Conservation (phyloP, 208 protist species). For the Wallacemonas sp. region DNA sequence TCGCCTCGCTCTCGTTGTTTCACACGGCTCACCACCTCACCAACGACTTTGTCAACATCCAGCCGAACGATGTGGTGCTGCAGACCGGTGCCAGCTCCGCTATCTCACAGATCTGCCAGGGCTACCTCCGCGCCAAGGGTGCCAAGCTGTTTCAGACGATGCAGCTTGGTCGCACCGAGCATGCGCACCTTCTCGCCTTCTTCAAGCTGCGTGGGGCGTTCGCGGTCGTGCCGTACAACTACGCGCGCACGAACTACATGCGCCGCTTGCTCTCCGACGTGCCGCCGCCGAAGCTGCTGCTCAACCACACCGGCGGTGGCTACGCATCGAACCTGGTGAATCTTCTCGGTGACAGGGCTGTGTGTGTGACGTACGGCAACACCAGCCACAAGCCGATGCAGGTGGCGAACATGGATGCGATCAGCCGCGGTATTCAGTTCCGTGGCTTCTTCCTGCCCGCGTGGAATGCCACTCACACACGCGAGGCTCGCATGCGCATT, state of each 20-base stretch:
- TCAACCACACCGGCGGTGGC: slow-evolving; percentile 95
- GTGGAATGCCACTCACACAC: slow-evolving; percentile 84
- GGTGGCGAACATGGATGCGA: slow-evolving; percentile 91
- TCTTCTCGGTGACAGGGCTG: slow-evolving; percentile 86
- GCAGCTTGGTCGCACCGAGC: slow-evolving; percentile 88
- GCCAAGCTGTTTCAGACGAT: slow-evolving; percentile 90
- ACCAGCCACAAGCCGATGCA: slow-evolving; percentile 93
- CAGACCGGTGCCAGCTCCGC: slow-evolving; percentile 86
- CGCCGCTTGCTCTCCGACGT: slow-evolving; percentile 90
- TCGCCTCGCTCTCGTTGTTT: slow-evolving; percentile 94
- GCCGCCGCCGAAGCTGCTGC: slow-evolving; percentile 91
- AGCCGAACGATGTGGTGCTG: slow-evolving; percentile 86
- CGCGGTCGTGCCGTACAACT: slow-evolving; percentile 87
- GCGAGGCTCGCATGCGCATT: slow-evolving; percentile 86
- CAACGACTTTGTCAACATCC: slow-evolving; percentile 93
- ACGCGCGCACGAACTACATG: slow-evolving; percentile 90
- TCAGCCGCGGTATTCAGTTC: slow-evolving; percentile 89
- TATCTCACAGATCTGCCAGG: slow-evolving; percentile 87
- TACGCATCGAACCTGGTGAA: slow-evolving; percentile 89
- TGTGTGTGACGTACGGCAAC: slow-evolving; percentile 96
- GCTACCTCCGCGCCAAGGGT: slow-evolving; percentile 79
- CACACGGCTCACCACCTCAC: slow-evolving; percentile 96
- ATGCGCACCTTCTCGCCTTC: slow-evolving; percentile 78
- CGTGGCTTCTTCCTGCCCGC: slow-evolving; percentile 93
- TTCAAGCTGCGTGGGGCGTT: slow-evolving; percentile 83